Evolutionary conservation across 2,329 filamentous ascomycete species (phyloP).

Genomic region (Aspergillus sp.): DNA sequence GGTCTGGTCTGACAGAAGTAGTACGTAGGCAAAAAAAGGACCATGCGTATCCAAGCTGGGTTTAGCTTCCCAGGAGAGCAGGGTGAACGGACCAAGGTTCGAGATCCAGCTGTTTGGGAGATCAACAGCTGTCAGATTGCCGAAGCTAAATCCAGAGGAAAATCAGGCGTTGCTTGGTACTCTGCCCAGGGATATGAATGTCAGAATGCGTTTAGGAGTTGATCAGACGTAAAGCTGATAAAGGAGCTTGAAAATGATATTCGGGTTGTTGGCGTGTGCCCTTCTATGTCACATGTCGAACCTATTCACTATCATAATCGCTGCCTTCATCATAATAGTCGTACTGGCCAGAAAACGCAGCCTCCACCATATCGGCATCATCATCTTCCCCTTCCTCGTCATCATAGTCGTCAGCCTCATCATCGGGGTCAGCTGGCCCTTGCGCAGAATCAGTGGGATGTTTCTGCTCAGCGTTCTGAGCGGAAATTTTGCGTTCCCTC

Average conservation of each 20-base stretch:
- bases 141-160: slow-evolving; percentile 5
- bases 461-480: slow-evolving; percentile 18
- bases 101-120: neutral
- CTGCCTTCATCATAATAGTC: slow-evolving; percentile 39
- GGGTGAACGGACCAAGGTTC: neutral
- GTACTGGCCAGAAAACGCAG: slow-evolving; percentile 44
- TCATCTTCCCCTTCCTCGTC: slow-evolving; percentile 41
- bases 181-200: slow-evolving; percentile 9
- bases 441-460: slow-evolving; percentile 30
- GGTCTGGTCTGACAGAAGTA: neutral
- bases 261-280: neutral
- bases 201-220: slow-evolving; percentile 1
- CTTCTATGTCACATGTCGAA: slow-evolving; percentile 14
- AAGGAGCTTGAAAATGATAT: slow-evolving; percentile 13
- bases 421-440: slow-evolving; percentile 29
- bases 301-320: slow-evolving; percentile 39
- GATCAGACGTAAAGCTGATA: neutral
- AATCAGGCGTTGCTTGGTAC: neutral
- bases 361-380: slow-evolving; percentile 38
- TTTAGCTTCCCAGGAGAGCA: slow-evolving; percentile 1
- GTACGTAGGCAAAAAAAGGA: neutral
- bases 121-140: neutral
- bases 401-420: slow-evolving; percentile 38
- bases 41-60: slow-evolving; percentile 6
- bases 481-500: slow-evolving; percentile 8